Conservation (phyloP, 805 yeast genomes). For the Lipomyces sp. region DNA sequence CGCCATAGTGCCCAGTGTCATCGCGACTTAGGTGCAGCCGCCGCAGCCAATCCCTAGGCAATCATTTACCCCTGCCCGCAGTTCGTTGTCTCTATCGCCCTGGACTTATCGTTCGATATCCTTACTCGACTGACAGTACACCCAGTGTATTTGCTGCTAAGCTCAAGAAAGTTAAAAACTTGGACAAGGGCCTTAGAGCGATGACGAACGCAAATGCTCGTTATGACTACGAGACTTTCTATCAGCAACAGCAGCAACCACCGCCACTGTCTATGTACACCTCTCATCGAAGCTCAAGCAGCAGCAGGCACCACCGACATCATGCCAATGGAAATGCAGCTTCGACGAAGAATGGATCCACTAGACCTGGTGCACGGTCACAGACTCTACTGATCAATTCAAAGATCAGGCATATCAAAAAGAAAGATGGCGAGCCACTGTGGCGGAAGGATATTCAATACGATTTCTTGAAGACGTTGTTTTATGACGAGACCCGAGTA, state of each 20-base stretch:
- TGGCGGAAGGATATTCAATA: constrained; percentile 88
- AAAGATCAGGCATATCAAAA: constrained; percentile 61
- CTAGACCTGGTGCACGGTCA: constrained; percentile 26
- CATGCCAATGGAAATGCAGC: constrained; percentile 6
- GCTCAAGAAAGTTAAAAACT: neutral
- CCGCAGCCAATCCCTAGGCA: neutral
- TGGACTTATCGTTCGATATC: neutral
- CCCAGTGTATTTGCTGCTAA: neutral
- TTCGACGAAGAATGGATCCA: neutral
- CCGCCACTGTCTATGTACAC: constrained; percentile 17
- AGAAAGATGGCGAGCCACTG: constrained; percentile 89
- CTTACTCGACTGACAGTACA: neutral
- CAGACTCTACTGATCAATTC: constrained; percentile 39
- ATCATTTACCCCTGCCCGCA: neutral
- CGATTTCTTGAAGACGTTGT: constrained; percentile 69
- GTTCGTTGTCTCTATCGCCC: neutral
- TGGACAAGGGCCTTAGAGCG: neutral
- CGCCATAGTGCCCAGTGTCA: constrained; percentile 17
- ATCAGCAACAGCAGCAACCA: constrained; percentile 7
- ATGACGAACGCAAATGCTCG: constrained; percentile 4
- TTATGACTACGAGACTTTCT: constrained; percentile 17
- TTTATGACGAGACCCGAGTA: constrained; percentile 64
- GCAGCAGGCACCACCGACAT: constrained; percentile 3
- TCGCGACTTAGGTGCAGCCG: constrained; percentile 14
- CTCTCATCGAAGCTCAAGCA: constrained; percentile 11